Percentiles rank a stretch among this genome's conserved stretches.
Evolutionary conservation across 129 eudicot genomes (phyloP).

Genomic region (Lactuca saligna): DNA sequence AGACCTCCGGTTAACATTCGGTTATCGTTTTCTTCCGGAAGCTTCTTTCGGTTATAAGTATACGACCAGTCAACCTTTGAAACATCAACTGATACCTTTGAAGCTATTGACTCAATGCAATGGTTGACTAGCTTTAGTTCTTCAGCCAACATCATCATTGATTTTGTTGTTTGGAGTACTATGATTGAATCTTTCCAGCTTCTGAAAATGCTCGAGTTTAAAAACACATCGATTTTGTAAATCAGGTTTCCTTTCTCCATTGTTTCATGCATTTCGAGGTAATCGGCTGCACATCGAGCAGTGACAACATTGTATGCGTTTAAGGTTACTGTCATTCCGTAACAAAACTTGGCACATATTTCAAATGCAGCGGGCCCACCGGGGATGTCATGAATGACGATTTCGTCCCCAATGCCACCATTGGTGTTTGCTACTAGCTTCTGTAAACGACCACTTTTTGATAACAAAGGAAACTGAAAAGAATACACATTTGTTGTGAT

Average conservation of each 20-base stretch:
- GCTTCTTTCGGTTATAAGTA: conserved; percentile 72
- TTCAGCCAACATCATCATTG: conserved; percentile 56
- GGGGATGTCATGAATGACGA: conserved; percentile 70
- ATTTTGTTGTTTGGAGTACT: conserved; percentile 74
- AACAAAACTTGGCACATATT: conserved; percentile 93
- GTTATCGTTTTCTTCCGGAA: conserved; percentile 67
- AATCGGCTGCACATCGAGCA: conserved; percentile 90
- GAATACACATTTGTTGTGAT: not conserved
- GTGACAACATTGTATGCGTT: conserved; percentile 79
- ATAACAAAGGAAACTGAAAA: conserved; percentile 93
- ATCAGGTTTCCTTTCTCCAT: conserved; percentile 88
- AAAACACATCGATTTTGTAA: conserved; percentile 84
- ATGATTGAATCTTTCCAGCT: conserved; percentile 98
- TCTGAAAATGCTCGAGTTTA: conserved; percentile 69
- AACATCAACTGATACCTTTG: conserved; percentile 71
- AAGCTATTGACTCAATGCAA: conserved; percentile 72
- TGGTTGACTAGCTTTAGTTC: conserved; percentile 69
- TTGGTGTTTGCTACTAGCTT: conserved; percentile 50
- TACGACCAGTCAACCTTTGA: conserved; percentile 91
- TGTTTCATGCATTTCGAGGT: conserved; percentile 82
- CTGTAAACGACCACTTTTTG: conserved; percentile 76
- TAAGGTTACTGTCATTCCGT: conserved; percentile 86
- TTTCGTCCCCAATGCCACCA: conserved; percentile 62
- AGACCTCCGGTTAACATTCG: conserved; percentile 49
- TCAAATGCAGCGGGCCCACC: conserved; percentile 86